Base-by-base conservation (phyloP, 2,329 filamentous ascomycete genomes). In the Teratosphaeria destructans region DNA sequence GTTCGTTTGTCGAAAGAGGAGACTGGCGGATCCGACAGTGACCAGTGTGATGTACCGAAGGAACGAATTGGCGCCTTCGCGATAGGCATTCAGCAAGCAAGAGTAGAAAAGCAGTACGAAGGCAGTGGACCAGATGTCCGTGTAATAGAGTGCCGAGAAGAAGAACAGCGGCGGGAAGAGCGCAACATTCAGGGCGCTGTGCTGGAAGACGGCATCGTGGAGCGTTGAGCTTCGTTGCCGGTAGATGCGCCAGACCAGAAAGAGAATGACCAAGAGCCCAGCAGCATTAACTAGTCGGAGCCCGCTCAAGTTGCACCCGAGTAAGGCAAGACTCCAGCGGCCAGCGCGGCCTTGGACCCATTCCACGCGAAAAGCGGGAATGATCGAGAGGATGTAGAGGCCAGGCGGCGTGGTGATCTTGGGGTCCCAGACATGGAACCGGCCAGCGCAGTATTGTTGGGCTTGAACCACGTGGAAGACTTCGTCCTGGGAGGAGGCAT, bases 321-420 rank as follows among this genome's bases (percentile, higher is more conserved):
- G 61, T 12, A 58, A n/a, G 8, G 43, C 43, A 23, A 49, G 43
- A 49, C 43, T 49, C 43, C 43, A 49, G 43, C 43, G 43, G 19
- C 43, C 43, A 19, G 16, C 43, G 26, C 43, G 43, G 5, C 43
- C 43, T 23, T 49, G 43, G 23, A 49, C 16, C 43, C 43, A 49
- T 11, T 49, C 7, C 32, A 26, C 5, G 68, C 68, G 35, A 5
- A 49, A 69, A 77, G 64, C 52, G 34, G 23, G 5, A 60, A 62
- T 14, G 59, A 57, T 23, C 19, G 73, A 73, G 8, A 76, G 68
- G 2, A 70, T 66, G 56, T 75, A 79, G 68, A 99, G 77, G 37
- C 92, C 94, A 0, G 94, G 93, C 0, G 94, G 94, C 1, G 94
- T 99, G 0, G 94, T 99, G 70, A 99, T 94, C 73, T 97, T 99